A percentile compares a stretch with the other conserved stretches of the same genome.
phyloP scores from a whole-genome alignment of 106 monocot species.

The Xerophyta viscosa region DNA sequence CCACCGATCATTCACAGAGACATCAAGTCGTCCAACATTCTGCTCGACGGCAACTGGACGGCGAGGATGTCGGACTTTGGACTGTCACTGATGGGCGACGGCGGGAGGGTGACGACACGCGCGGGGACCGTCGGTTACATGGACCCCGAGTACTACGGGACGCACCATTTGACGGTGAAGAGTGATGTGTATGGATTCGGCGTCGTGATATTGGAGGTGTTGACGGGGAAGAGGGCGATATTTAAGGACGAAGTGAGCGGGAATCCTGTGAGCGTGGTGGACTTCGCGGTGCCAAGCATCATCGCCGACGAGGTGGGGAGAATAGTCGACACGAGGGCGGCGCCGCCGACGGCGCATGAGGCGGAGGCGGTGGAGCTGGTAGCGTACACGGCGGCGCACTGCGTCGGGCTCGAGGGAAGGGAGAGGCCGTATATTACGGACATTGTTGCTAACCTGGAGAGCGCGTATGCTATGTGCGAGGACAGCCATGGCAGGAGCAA shows the following conservation, averaged over 20 bases:
- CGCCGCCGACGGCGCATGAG: constrained; percentile 18
- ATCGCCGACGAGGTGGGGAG: constrained; percentile 31
- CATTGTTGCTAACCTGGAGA: constrained; percentile 67
- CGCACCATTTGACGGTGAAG: constrained; percentile 71
- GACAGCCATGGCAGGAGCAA: constrained; percentile 38
- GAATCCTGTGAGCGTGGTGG: constrained; percentile 55
- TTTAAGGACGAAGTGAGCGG: constrained; percentile 23
- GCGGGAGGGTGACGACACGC: constrained; percentile 22
- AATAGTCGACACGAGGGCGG: constrained; percentile 49
- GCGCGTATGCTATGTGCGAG: constrained; percentile 50
- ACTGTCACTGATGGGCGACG: constrained; percentile 45
- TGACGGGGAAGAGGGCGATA: constrained; percentile 61
- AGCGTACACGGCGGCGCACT: constrained; percentile 58
- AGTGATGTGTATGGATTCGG: constrained; percentile 86
- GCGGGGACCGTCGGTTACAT: constrained; percentile 92
- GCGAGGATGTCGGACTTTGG: constrained; percentile 82
- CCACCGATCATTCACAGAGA: constrained; percentile 64
- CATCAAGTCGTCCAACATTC: constrained; percentile 68
- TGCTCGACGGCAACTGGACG: constrained; percentile 49
- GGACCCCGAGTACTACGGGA: constrained; percentile 91
- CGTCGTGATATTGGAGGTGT: constrained; percentile 73
- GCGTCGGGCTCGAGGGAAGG: constrained; percentile 65
- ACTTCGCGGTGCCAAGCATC: constrained; percentile 55
- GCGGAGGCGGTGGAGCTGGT: constrained; percentile 86
- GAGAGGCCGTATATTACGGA: constrained; percentile 66